These are phyloP conservation scores for Colletotrichum musae DNA, from an alignment of 2,329 filamentous ascomycete species.

Conservation along the genomic window DNA sequence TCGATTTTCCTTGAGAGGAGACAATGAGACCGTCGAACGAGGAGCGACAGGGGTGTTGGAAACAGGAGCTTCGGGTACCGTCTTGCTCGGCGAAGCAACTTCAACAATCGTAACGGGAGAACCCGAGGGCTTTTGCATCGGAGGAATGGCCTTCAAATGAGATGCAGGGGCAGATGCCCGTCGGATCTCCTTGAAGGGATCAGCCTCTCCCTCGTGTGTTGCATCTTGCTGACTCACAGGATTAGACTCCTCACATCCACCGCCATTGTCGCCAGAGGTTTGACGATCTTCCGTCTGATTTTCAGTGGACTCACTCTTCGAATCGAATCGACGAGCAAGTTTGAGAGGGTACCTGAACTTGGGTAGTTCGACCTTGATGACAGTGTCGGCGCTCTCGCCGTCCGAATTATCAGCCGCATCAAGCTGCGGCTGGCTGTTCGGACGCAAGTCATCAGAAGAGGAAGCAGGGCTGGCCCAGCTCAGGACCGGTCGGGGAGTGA, in stretches of 20 bases:
- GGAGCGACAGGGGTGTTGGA: background rate
- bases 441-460: conserved; percentile 14
- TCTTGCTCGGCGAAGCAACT: conserved; percentile 5
- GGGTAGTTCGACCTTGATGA: conserved; percentile 28
- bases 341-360: conserved; percentile 23
- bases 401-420: conserved; percentile 7
- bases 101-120: conserved; percentile 1
- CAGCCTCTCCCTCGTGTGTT: background rate
- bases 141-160: background rate
- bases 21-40: background rate
- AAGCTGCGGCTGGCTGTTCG: background rate
- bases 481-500: background rate
- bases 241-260: conserved; percentile 3
- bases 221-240: background rate
- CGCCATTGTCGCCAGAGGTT: background rate
- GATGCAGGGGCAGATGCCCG: conserved; percentile 16
- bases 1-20: conserved; percentile 1
- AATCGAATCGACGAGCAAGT: conserved; percentile 23
- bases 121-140: background rate
- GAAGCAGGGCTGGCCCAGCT: conserved; percentile 35
- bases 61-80: background rate
- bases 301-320: conserved; percentile 33
- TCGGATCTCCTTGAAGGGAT: conserved; percentile 18
- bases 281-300: background rate
- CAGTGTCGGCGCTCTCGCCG: conserved; percentile 23